phyloP scores from a whole-genome alignment of 352 stramenopile genomes.

The Phytophthora hibernalis region DNA sequence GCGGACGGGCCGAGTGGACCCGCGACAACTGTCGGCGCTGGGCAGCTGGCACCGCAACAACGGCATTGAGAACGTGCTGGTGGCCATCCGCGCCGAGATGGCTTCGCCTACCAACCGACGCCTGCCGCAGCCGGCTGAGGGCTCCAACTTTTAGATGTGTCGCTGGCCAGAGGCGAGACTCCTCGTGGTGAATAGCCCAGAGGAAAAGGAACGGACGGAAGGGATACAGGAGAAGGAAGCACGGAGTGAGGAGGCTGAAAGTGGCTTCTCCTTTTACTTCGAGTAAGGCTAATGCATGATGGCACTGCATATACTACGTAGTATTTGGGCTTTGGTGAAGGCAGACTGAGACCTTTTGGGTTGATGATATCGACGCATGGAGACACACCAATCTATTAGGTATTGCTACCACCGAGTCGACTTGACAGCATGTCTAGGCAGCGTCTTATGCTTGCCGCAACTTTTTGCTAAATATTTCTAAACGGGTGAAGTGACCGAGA shows the following conservation, averaged over 20 bases:
- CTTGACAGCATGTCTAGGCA: slow-evolving; percentile 20
- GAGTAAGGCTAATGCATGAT: slow-evolving; percentile 47
- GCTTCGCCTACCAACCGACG: slow-evolving; percentile 86
- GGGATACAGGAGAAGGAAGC: slow-evolving; percentile 10
- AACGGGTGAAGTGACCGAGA: slow-evolving; percentile 25
- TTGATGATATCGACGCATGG: slow-evolving; percentile 1
- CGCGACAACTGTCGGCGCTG: slow-evolving; percentile 71
- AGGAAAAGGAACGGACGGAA: slow-evolving; percentile 12
- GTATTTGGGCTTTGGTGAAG: slow-evolving; percentile 15
- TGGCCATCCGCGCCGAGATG: slow-evolving; percentile 92
- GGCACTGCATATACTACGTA: slow-evolving; percentile 39
- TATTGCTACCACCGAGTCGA: not conserved
- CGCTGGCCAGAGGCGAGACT: slow-evolving; percentile 14
- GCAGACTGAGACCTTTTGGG: not conserved
- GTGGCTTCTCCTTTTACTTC: slow-evolving; percentile 23
- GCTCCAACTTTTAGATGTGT: slow-evolving; percentile 88
- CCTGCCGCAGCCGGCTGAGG: slow-evolving; percentile 92
- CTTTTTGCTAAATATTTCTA: slow-evolving; percentile 40
- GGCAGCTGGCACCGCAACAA: slow-evolving; percentile 89
- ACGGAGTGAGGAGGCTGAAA: slow-evolving; percentile 9
- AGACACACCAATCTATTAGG: too few species aligned
- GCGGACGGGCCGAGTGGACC: slow-evolving; percentile 82
- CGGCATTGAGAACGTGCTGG: slow-evolving; percentile 91
- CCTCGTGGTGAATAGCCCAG: slow-evolving; percentile 15
- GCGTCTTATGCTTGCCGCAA: slow-evolving; percentile 4